Evolutionary conservation across 2,329 filamentous ascomycete species (phyloP), one percentile per base, ranked within the genome.

Genomic region (Sclerotinia spermophila): DNA sequence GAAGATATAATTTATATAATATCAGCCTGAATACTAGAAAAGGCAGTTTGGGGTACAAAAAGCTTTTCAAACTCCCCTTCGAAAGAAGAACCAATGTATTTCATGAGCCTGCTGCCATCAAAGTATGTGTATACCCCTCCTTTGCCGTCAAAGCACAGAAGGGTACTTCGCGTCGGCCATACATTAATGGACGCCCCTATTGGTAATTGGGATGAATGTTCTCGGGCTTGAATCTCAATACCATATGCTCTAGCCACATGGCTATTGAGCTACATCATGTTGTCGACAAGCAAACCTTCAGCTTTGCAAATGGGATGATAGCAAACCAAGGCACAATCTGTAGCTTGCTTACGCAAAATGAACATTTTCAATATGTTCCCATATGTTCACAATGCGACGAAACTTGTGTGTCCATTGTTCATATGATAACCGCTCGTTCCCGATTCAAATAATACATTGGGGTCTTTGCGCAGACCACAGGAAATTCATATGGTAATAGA

Each of bases 291-390:
- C 38, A 67, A 24, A 53, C 35, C 48, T 27, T 67, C 33, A 38
- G 64, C 24, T 67, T 56, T 53, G 45, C 48, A 55, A 19, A 35
- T 35, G n/a, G 45, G 45, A 55, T 66, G 38, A n/a, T 67, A 17
- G 24, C 56, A 74, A 61, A 67, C 33, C 15, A 72, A 65, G 59
- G 30, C 33, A 45, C 73, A n/a, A 60, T 67, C 51, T 60, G 42
- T 44, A 66, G 21, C 40, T 33, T 71, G 45, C 13, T 53, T 35
- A 19, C 62, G 44, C 38, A 75, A 72, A 72, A 58, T 75, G 71
- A 62, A 62, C 55, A 70, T 70, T 69, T 69, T 75, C 69, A 51
- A 74, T 67, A 67, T 75, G 60, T 65, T 72, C 69, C 72, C 27
- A 67, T 51, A 75, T 74, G 21, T 74, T 27, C 42, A 67, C 72